phyloP scores from a whole-genome alignment of 2,329 filamentous ascomycete species.

The Ilyonectria mors-panacis region DNA sequence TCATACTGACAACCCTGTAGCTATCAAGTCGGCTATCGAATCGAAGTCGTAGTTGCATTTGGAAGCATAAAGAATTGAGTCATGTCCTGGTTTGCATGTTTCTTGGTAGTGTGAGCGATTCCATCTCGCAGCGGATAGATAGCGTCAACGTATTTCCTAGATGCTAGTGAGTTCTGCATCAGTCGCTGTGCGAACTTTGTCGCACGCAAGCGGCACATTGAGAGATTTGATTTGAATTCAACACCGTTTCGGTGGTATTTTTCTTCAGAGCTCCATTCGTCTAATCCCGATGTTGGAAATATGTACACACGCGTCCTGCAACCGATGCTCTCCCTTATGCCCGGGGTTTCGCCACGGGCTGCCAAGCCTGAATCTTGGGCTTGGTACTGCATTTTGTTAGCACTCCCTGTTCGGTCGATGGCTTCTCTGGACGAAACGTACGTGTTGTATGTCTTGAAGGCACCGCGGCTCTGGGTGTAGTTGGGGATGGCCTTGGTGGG shows the following conservation, averaged over 20 bases:
- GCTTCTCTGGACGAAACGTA: slow-evolving; percentile 65
- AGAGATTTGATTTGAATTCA: slow-evolving; percentile 37
- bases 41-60: slow-evolving; percentile 46
- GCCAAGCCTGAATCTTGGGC: slow-evolving; percentile 69
- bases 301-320: slow-evolving; percentile 49
- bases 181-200: slow-evolving; percentile 16
- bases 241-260: slow-evolving; percentile 25
- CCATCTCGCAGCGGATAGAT: slow-evolving; percentile 40
- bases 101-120: slow-evolving; percentile 34
- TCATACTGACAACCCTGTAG: slow-evolving; percentile 49
- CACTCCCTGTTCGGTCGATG: not conserved
- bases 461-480: slow-evolving; percentile 80
- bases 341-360: slow-evolving; percentile 59
- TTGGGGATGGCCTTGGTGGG: slow-evolving; percentile 79
- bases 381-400: slow-evolving; percentile 60
- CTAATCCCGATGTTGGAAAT: slow-evolving; percentile 42
- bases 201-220: slow-evolving; percentile 22
- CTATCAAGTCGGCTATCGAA: slow-evolving; percentile 60
- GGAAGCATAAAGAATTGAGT: not conserved
- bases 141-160: slow-evolving; percentile 41
- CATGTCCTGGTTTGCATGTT: slow-evolving; percentile 27
- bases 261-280: slow-evolving; percentile 32
- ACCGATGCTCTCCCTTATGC: slow-evolving; percentile 44
- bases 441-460: slow-evolving; percentile 96
- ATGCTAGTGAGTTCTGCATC: slow-evolving; percentile 31